Evolutionary conservation across 805 yeast genomes (phyloP).

Genomic region (Kuraishia ogatae): DNA sequence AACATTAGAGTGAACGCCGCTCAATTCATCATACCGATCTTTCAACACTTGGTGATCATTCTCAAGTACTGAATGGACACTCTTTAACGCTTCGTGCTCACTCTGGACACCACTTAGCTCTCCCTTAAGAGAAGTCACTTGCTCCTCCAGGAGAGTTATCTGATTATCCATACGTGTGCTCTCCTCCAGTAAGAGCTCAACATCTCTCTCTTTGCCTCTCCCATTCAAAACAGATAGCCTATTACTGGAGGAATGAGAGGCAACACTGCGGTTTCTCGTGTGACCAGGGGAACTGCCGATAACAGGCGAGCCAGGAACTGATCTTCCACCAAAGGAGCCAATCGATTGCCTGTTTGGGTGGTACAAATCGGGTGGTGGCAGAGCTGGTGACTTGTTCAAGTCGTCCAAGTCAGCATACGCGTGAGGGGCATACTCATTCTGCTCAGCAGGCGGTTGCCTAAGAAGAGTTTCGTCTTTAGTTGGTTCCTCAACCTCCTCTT

Average conservation of each 20-base stretch:
- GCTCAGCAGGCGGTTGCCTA: neutral
- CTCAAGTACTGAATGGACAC: neutral
- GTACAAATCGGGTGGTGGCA: neutral
- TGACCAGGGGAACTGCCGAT: neutral
- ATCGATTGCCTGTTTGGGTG: neutral
- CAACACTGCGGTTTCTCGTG: neutral
- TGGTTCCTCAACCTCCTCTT: constrained; percentile 44
- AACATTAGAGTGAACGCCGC: neutral
- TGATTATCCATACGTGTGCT: constrained; percentile 39
- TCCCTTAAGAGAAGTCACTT: constrained; percentile 7
- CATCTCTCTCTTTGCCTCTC: constrained; percentile 27
- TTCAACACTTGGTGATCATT: constrained; percentile 1
- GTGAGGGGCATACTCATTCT: too few species aligned
- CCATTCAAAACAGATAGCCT: constrained; percentile 14
- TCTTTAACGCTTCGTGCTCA: neutral
- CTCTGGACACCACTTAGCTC: neutral
- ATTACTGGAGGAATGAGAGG: neutral
- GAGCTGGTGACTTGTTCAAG: neutral
- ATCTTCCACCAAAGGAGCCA: neutral
- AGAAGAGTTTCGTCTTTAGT: neutral
- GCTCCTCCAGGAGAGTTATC: constrained; percentile 28
- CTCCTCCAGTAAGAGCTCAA: constrained; percentile 34
- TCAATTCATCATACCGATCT: constrained; percentile 1
- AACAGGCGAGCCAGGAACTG: neutral
- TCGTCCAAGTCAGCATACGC: neutral